A percentile compares a stretch with the other conserved stretches of the same genome.
These are phyloP conservation scores for Angophora floribunda DNA, from an alignment of 345 rosid species.

Conservation along the genomic window DNA sequence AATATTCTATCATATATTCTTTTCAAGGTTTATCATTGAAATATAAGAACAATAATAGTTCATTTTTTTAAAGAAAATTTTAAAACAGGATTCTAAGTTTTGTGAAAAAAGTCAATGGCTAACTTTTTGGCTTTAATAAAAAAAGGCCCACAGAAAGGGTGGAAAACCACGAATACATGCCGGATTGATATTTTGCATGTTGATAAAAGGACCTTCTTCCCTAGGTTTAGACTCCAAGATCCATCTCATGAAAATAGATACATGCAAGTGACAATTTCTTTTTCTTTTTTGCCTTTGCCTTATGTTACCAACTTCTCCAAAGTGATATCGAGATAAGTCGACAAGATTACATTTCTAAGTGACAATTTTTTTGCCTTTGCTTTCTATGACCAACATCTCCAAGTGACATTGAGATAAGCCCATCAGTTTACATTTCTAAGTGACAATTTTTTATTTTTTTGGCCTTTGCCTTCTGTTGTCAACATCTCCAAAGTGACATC, in stretches of 20 bases:
- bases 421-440: too few relatives aligned
- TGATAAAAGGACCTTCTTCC: not conserved
- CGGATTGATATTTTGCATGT: not conserved
- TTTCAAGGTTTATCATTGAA: accelerated
- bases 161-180: not conserved
- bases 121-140: not conserved
- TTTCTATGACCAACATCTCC: not conserved
- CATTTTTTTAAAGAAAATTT: too few relatives aligned
- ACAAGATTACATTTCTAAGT: too few relatives aligned
- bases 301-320: not conserved
- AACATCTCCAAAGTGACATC: not conserved
- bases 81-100: not conserved
- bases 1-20: too few relatives aligned
- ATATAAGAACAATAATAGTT: too few relatives aligned
- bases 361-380: too few relatives aligned
- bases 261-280: not conserved
- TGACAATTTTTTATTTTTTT: too few relatives aligned
- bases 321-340: too few relatives aligned
- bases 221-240: not conserved
- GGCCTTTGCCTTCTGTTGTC: not conserved
- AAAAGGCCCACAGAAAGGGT: not conserved
- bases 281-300: not conserved
- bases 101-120: not conserved
- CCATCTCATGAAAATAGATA: not conserved
- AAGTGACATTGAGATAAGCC: too few relatives aligned